These are phyloP conservation scores for Akanthomyces lecanii DNA, from an alignment of 2,329 filamentous ascomycete species.

Conservation along the genomic window DNA sequence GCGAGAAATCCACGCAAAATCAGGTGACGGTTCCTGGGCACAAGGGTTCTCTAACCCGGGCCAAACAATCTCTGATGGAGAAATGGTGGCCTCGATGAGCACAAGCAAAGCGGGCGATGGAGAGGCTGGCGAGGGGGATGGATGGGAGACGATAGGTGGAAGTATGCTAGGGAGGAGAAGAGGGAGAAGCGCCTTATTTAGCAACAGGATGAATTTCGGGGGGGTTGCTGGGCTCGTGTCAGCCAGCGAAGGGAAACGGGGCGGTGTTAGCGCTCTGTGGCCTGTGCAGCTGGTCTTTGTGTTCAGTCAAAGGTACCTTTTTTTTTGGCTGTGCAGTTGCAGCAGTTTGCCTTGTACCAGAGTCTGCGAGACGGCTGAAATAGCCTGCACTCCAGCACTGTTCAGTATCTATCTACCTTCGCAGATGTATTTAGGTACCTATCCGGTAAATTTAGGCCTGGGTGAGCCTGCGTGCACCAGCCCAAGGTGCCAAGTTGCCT, in stretches of 20 bases:
- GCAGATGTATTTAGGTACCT: too few species aligned
- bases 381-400: not conserved
- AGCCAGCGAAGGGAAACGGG: conserved; percentile 9
- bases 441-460: too few species aligned
- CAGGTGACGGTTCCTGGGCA: not conserved
- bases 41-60: not conserved
- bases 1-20: conserved; percentile 9
- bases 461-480: not conserved
- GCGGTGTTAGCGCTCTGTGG: conserved; percentile 19
- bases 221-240: conserved; percentile 12
- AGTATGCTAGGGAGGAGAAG: conserved; percentile 21
- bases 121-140: conserved; percentile 18
- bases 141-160: conserved; percentile 20
- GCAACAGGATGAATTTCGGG: conserved; percentile 24
- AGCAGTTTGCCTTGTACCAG: not conserved
- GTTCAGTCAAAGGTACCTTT: not conserved
- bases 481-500: not conserved
- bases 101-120: conserved; percentile 8
- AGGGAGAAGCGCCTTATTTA: conserved; percentile 19
- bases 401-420: not conserved
- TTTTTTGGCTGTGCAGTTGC: not conserved
- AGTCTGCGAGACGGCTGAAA: not conserved
- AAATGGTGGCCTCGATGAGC: not conserved
- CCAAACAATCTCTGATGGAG: not conserved
- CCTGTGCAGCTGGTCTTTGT: conserved; percentile 17